A percentile compares a stretch with the other conserved stretches of the same genome.
phyloP scores from a whole-genome alignment of 768 basidiomycete genomes.

The Albatrellus ellisii region DNA sequence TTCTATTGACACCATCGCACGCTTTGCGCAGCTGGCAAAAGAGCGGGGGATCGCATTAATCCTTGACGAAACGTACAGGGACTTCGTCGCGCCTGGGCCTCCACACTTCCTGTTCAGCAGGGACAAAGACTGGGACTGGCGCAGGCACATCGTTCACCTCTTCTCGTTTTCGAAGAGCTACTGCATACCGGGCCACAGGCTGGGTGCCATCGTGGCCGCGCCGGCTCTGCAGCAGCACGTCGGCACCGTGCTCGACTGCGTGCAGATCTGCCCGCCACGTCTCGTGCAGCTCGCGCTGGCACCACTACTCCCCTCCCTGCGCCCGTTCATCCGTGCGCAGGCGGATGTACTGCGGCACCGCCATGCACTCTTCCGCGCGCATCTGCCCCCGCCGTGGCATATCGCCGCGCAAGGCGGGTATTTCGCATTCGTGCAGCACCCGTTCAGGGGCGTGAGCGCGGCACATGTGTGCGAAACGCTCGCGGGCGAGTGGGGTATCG shows the following conservation, averaged over 20 bases:
- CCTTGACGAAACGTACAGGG: slow-evolving; percentile 84
- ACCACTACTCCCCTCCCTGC: slow-evolving; percentile 36
- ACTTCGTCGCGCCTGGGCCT: slow-evolving; percentile 40
- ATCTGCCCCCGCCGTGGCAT: slow-evolving; percentile 41
- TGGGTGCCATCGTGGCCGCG: slow-evolving; percentile 58
- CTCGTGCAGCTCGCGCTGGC: slow-evolving; percentile 58
- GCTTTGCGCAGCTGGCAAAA: slow-evolving; percentile 48
- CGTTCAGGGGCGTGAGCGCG: slow-evolving; percentile 35
- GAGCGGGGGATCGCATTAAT: slow-evolving; percentile 48
- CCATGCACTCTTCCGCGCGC: slow-evolving; percentile 39
- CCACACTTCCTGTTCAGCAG: slow-evolving; percentile 43
- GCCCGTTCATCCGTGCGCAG: slow-evolving; percentile 36
- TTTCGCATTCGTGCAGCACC: slow-evolving; percentile 67
- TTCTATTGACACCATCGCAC: slow-evolving; percentile 35
- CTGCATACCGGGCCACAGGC: slow-evolving; percentile 70
- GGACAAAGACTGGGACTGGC: slow-evolving; percentile 32
- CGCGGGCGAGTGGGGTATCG: slow-evolving; percentile 48
- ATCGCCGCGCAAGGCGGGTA: slow-evolving; percentile 60
- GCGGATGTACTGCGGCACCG: slow-evolving; percentile 37
- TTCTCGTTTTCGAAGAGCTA: slow-evolving; percentile 78
- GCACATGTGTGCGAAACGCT: slow-evolving; percentile 43
- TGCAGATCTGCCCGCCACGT: slow-evolving; percentile 72
- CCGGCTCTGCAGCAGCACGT: slow-evolving; percentile 37
- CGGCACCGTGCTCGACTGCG: slow-evolving; percentile 56
- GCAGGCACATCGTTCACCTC: slow-evolving; percentile 47